Percentiles rank a stretch among this genome's conserved stretches.
Evolutionary conservation across 805 yeast genomes (phyloP).

Genomic region (Candida argentea): DNA sequence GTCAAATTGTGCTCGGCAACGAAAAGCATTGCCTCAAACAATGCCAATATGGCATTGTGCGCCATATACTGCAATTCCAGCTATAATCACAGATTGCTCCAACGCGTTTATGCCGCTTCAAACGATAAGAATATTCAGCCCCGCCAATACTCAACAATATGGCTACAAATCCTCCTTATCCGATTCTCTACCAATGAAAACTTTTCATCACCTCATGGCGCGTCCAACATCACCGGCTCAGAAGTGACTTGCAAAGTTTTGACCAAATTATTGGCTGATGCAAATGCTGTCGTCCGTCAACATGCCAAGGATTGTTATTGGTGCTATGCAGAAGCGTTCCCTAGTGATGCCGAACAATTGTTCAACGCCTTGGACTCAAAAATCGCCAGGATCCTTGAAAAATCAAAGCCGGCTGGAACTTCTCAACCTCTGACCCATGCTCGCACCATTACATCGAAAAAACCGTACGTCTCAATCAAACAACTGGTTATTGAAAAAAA

Average conservation of each 20-base stretch:
- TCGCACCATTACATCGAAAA: conserved; percentile 7
- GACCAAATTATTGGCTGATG: conserved; percentile 58
- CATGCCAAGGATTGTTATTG: conserved; percentile 66
- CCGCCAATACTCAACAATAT: conserved; percentile 54
- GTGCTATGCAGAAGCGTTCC: conserved; percentile 50
- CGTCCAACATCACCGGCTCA: conserved; percentile 8
- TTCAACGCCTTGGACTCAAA: conserved; percentile 10
- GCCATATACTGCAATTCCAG: conserved; percentile 48
- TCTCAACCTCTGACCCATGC: background rate
- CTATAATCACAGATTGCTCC: conserved; percentile 41
- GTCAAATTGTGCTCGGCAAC: conserved; percentile 48
- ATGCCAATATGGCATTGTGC: conserved; percentile 45
- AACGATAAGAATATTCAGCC: conserved; percentile 67
- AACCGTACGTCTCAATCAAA: conserved; percentile 35
- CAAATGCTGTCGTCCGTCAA: conserved; percentile 73
- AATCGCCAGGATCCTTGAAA: conserved; percentile 6
- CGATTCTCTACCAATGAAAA: conserved; percentile 32
- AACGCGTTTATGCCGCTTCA: conserved; percentile 39
- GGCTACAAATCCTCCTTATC: conserved; percentile 56
- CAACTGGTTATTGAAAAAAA: conserved; percentile 37
- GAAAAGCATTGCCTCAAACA: conserved; percentile 52
- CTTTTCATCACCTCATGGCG: conserved; percentile 17
- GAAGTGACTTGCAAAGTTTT: conserved; percentile 43
- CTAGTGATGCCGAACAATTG: conserved; percentile 36
- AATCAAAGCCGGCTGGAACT: conserved; percentile 8